Evolutionary conservation across 73 alveolate genomes (phyloP).

Genomic region (Uronychia binucleata): DNA sequence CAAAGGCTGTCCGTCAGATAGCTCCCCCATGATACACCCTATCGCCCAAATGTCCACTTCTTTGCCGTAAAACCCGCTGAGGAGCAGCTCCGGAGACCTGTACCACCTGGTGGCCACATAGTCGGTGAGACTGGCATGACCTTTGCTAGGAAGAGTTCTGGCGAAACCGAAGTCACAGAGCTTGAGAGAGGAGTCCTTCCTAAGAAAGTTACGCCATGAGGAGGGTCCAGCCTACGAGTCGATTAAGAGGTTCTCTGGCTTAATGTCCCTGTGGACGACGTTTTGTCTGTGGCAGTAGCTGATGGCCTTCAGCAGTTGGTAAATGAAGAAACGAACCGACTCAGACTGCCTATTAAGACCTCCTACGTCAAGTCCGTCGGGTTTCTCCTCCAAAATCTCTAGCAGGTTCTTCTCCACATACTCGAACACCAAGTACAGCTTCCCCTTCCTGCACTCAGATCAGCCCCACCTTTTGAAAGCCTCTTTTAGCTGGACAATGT

Average conservation of each 20-base stretch:
- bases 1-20: slow-evolving; percentile 86
- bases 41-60: slow-evolving; percentile 95
- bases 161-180: slow-evolving; percentile 92
- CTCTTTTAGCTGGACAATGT: slow-evolving; percentile 92
- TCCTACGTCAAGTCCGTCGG: slow-evolving; percentile 79
- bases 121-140: slow-evolving; percentile 69
- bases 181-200: slow-evolving; percentile 54
- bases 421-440: slow-evolving; percentile 94
- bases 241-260: slow-evolving; percentile 81
- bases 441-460: slow-evolving; percentile 73
- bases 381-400: slow-evolving; percentile 91
- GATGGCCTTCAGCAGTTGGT: slow-evolving; percentile 66
- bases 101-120: slow-evolving; percentile 88
- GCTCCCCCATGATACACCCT: slow-evolving; percentile 94
- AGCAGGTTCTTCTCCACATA: slow-evolving; percentile 94
- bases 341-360: slow-evolving; percentile 12
- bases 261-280: slow-evolving; percentile 82
- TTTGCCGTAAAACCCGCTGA: slow-evolving; percentile 80
- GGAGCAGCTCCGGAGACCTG: slow-evolving; percentile 87
- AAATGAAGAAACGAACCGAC: slow-evolving; percentile 36
- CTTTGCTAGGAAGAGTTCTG: slow-evolving; percentile 54
- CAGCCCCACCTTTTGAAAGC: slow-evolving; percentile 72
- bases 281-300: slow-evolving; percentile 60
- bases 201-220: not conserved
- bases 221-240: slow-evolving; percentile 12